Evolutionary conservation across 192 early-diverging fungal genomes (phyloP).

Genomic region (Globomyces pollinis-pini): DNA sequence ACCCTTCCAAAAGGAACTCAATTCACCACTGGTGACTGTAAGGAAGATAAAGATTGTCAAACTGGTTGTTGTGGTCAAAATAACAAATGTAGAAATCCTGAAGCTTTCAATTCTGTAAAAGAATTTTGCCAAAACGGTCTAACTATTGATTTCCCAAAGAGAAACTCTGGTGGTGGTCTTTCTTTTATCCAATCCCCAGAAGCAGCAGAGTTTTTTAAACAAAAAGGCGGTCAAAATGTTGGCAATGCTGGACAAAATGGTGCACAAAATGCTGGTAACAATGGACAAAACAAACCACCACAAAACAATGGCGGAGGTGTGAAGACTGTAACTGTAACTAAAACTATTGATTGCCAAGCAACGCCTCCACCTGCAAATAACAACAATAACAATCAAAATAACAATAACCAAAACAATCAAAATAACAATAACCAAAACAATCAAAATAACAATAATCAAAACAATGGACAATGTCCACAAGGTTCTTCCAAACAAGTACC

Average conservation of each 20-base stretch:
- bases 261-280: neutral
- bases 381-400: too few species aligned
- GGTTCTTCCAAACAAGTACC: neutral
- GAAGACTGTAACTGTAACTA: slow-evolving; percentile 2
- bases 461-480: neutral
- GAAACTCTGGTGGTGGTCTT: neutral
- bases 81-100: slow-evolving; percentile 10
- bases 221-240: neutral
- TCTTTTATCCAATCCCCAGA: slow-evolving; percentile 2
- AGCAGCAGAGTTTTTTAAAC: neutral
- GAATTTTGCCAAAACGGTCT: slow-evolving; percentile 18
- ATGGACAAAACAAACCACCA: neutral
- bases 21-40: slow-evolving; percentile 21
- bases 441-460: neutral
- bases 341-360: slow-evolving; percentile 7
- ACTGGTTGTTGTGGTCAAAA: slow-evolving; percentile 14
- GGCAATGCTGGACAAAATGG: neutral
- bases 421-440: neutral
- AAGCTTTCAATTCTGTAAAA: slow-evolving; percentile 5
- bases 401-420: too few species aligned
- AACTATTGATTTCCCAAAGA: slow-evolving; percentile 6
- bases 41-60: slow-evolving; percentile 12
- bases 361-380: neutral
- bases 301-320: neutral
- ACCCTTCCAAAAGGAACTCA: neutral